Conservation (phyloP, 352 stramenopile species). For the Phytophthora tubulina region DNA sequence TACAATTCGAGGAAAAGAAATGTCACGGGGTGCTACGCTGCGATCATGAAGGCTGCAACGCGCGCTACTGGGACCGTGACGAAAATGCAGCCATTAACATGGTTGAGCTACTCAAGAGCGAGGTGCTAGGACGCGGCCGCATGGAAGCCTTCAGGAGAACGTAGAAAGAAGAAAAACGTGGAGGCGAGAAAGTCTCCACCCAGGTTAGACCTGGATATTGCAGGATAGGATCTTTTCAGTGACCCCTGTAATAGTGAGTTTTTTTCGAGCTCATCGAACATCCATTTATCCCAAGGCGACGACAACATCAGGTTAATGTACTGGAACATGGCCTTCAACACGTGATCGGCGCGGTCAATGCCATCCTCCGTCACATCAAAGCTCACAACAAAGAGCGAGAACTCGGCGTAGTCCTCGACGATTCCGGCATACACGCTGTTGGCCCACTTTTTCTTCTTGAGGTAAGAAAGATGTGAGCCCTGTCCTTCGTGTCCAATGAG, state of each 20-base stretch:
- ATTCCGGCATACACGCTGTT: constrained; percentile 67
- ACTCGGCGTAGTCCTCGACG: constrained; percentile 67
- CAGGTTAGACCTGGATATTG: too few relatives aligned
- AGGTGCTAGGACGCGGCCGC: too few relatives aligned
- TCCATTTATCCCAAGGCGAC: constrained; percentile 54
- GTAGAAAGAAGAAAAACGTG: too few relatives aligned
- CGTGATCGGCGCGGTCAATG: constrained; percentile 60
- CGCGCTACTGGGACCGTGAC: too few relatives aligned
- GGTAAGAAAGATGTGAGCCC: constrained; percentile 92
- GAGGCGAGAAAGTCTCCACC: too few relatives aligned
- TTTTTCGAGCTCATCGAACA: constrained; percentile 72
- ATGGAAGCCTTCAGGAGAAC: too few relatives aligned
- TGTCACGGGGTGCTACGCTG: too few relatives aligned
- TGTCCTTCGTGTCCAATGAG: constrained; percentile 94
- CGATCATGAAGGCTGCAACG: too few relatives aligned
- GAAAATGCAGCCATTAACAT: too few relatives aligned
- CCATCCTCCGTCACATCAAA: constrained; percentile 69
- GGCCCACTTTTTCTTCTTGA: constrained; percentile 84
- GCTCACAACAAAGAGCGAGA: constrained; percentile 61
- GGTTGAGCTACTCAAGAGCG: too few relatives aligned
- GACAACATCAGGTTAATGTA: constrained; percentile 60
- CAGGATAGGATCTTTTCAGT: too few relatives aligned
- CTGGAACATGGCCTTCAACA: constrained; percentile 67
- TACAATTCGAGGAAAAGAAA: too few relatives aligned
- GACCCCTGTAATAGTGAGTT: constrained; percentile 43